These are phyloP conservation scores for Terana coerulea DNA, from an alignment of 768 basidiomycete species.

Conservation along the genomic window DNA sequence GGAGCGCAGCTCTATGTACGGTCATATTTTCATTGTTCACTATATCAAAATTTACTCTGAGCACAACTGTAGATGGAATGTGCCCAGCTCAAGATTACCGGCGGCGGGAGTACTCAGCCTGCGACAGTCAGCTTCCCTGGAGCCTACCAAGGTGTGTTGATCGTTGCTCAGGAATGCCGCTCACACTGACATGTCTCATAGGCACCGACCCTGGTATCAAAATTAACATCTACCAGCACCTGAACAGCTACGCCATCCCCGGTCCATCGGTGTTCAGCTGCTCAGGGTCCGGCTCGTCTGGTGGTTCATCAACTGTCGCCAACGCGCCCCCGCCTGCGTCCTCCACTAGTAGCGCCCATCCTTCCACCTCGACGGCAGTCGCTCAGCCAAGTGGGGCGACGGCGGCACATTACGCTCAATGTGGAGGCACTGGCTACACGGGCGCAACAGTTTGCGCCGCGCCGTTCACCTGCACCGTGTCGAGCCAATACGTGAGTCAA, in stretches of 20 bases:
- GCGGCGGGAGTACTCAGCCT: constrained; percentile 28
- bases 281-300: constrained; percentile 9
- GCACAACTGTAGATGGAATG: constrained; percentile 31
- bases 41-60: too few relatives aligned
- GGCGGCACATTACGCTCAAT: constrained; percentile 7
- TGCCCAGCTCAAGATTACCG: constrained; percentile 33
- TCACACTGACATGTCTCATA: too few relatives aligned
- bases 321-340: too few relatives aligned
- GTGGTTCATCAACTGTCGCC: constrained; percentile 6
- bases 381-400: constrained; percentile 1
- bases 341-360: not conserved
- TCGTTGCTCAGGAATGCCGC: too few relatives aligned
- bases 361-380: not conserved
- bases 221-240: constrained; percentile 29
- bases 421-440: constrained; percentile 6
- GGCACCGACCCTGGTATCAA: constrained; percentile 19
- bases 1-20: constrained; percentile 50
- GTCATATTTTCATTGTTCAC: too few relatives aligned
- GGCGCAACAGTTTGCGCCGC: constrained; percentile 2
- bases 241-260: constrained; percentile 26
- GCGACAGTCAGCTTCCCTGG: constrained; percentile 34
- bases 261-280: constrained; percentile 26
- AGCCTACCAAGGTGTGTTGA: too few relatives aligned
- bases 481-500: not conserved
- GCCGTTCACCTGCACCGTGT: constrained; percentile 6